Evolutionary conservation across 163 green algal species (phyloP).

Genomic region (Scenedesmus sp.): DNA sequence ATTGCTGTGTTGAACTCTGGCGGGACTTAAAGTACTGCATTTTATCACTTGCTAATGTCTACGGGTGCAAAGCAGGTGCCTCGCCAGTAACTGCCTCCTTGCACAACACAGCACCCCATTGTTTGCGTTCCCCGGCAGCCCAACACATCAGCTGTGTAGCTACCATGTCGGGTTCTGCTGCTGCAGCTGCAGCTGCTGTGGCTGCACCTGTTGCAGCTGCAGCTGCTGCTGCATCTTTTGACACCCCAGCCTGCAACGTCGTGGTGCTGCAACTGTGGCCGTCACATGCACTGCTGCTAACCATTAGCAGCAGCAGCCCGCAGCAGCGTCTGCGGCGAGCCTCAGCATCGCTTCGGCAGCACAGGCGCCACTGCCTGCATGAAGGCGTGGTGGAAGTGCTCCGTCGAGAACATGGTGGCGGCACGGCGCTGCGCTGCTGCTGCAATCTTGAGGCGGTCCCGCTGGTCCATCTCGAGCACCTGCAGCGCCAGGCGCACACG

Average conservation of each 20-base stretch:
- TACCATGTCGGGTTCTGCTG: too few relatives aligned
- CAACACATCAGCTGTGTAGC: too few relatives aligned
- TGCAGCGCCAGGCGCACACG: neutral
- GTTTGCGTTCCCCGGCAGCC: too few relatives aligned
- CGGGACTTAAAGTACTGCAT: too few relatives aligned
- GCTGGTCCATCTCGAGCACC: slow-evolving; percentile 80
- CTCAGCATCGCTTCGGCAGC: slow-evolving; percentile 21
- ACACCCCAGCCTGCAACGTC: neutral
- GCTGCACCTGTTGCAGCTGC: too few relatives aligned
- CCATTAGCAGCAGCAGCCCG: neutral
- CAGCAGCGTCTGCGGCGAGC: neutral
- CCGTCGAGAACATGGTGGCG: slow-evolving; percentile 72
- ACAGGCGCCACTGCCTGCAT: slow-evolving; percentile 11
- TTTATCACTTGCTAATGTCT: too few relatives aligned
- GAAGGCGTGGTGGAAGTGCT: slow-evolving; percentile 66
- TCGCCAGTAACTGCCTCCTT: too few relatives aligned
- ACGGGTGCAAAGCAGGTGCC: too few relatives aligned
- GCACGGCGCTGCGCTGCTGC: slow-evolving; percentile 73
- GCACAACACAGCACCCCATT: too few relatives aligned
- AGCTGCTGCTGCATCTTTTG: too few relatives aligned
- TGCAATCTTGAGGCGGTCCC: slow-evolving; percentile 77
- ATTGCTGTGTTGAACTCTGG: too few relatives aligned
- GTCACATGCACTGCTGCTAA: neutral
- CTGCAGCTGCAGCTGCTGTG: too few relatives aligned
- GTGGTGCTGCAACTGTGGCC: neutral